Conservation (phyloP, 2,329 filamentous ascomycete genomes). For the Fusarium tanahbumbuense region DNA sequence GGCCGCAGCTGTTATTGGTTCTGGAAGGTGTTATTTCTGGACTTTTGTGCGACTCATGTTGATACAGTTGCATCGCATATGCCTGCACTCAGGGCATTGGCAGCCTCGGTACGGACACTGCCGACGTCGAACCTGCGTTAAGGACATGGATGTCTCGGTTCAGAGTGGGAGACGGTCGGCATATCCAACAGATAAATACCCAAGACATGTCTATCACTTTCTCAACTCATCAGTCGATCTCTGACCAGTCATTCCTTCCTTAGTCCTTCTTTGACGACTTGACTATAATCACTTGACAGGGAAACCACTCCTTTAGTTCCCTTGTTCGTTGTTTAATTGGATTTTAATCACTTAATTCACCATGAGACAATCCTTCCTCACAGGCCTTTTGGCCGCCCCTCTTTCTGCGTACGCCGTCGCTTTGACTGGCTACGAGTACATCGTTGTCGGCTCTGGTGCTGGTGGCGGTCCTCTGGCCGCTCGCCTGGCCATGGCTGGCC, state of each 20-base stretch:
- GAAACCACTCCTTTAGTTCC: constrained; percentile 15
- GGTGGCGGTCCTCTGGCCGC: constrained; percentile 70
- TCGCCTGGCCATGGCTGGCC: constrained; percentile 68
- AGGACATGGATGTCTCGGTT: constrained; percentile 3
- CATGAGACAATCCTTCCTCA: constrained; percentile 33
- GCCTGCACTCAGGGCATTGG: not conserved
- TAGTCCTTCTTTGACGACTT: constrained; percentile 9
- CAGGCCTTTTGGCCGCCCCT: constrained; percentile 25
- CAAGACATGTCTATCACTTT: constrained; percentile 1
- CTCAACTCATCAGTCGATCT: not conserved
- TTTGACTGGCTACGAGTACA: constrained; percentile 61
- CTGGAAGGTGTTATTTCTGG: constrained; percentile 8
- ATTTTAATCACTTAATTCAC: not conserved
- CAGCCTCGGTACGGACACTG: constrained; percentile 1
- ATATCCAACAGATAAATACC: constrained; percentile 8
- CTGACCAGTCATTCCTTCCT: constrained; percentile 15
- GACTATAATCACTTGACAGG: not conserved
- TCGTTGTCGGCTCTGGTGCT: constrained; percentile 71
- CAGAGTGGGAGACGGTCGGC: not conserved
- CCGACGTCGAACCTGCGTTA: not conserved
- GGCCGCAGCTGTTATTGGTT: constrained; percentile 1
- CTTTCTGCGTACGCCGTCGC: constrained; percentile 31
- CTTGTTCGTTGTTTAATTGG: not conserved
- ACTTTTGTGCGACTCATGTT: not conserved
- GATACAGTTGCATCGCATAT: constrained; percentile 3